Evolutionary conservation across 2,329 filamentous ascomycete species (phyloP), one percentile per base, ranked within the genome.

Genomic region (Penicillium sp.): DNA sequence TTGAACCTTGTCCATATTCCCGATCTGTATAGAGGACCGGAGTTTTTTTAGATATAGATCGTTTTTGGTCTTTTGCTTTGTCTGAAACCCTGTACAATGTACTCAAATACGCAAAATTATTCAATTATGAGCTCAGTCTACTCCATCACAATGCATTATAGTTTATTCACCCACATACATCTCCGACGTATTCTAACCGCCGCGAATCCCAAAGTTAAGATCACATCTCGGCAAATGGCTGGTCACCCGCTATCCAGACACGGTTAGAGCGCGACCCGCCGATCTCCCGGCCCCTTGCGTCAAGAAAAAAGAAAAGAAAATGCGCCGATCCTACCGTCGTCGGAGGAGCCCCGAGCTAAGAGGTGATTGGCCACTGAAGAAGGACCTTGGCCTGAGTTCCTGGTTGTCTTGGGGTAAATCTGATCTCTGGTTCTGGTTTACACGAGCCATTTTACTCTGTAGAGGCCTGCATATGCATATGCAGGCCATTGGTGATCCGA

Each of bases 211-310:
- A 45, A 29, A 40, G 14, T n/a, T 13, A 16, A 34, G 31, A 2
- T 8, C 27, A 21, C 13, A 5, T 27, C 24, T 27, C 13, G 22
- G 22, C 5, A 10, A 43, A 36, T 18, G 14, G 27, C 11, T 13
- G 18, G 22, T 21, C 29, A 40, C 45, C 32, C 24, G 13, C 32
- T 42, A 31, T 24, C 43, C 16, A 44, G 47, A 36, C 46, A 36
- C 43, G 44, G 52, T 36, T 50, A 22, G n/a, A 38, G 36, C 5
- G 11, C 11, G 51, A 27, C 47, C 46, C 49, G 57, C 54, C 36
- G 61, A 63, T 63, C 61, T 63, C 61, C 59, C 61, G 61, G 24
- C 50, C 36, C 49, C 49, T 62, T 63, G 55, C 61, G 56, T 62
- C 48, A 53, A 52, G 46, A 39, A 36, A 49, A 36, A 53, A 52